Evolutionary conservation across 2,329 filamentous ascomycete species (phyloP).

Genomic region (Ilyonectria sp.): DNA sequence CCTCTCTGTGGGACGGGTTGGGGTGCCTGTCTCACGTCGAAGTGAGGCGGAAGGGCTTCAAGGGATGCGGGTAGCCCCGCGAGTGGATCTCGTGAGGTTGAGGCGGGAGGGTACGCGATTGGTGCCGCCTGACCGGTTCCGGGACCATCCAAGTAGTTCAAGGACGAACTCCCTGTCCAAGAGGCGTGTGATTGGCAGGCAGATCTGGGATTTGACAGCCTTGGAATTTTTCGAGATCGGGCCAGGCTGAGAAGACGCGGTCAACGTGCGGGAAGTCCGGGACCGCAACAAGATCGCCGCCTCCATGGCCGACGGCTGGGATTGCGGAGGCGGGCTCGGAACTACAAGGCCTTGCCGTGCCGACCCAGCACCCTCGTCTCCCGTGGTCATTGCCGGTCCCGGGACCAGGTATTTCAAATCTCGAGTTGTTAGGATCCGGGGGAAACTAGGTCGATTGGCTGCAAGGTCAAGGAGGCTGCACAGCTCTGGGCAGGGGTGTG

Average conservation of each 20-base stretch:
- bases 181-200: constrained; percentile 40
- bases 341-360: not conserved
- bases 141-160: constrained; percentile 32
- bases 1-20: constrained; percentile 33
- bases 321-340: not conserved
- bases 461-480: constrained; percentile 19
- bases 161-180: constrained; percentile 39
- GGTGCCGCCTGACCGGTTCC: constrained; percentile 49
- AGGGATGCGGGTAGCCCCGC: constrained; percentile 49
- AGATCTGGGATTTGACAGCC: constrained; percentile 40
- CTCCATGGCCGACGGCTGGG: constrained; percentile 2
- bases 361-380: constrained; percentile 1
- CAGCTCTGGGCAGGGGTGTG: constrained; percentile 34
- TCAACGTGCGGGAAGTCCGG: constrained; percentile 19
- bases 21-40: constrained; percentile 39
- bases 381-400: constrained; percentile 34
- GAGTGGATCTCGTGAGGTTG: constrained; percentile 43
- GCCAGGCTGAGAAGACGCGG: constrained; percentile 25
- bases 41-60: constrained; percentile 47
- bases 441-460: constrained; percentile 32
- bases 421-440: constrained; percentile 38
- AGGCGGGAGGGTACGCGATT: constrained; percentile 50
- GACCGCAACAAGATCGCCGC: constrained; percentile 12
- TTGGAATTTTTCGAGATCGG: constrained; percentile 36
- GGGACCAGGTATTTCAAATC: constrained; percentile 40